Conservation (phyloP, 768 basidiomycete species). For the Imleria badia region DNA sequence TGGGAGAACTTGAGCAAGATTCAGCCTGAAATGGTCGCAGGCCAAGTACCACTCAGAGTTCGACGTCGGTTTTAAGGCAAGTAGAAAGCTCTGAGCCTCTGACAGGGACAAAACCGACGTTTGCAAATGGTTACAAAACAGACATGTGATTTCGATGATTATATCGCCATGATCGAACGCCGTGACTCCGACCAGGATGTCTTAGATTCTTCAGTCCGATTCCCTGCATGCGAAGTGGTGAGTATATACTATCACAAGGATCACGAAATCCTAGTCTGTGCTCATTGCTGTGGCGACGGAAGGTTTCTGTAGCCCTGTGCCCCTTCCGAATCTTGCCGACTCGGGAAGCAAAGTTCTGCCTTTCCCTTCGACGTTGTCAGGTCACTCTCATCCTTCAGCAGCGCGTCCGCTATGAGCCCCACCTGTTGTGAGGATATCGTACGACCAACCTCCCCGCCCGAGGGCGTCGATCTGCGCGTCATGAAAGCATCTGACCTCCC, state of each 20-base stretch:
- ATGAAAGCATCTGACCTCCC: conserved; percentile 32
- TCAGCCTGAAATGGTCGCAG: background rate
- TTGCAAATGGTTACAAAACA: background rate
- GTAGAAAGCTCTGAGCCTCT: background rate
- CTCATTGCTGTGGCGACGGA: background rate
- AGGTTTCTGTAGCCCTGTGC: background rate
- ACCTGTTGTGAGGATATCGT: background rate
- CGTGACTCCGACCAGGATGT: no score
- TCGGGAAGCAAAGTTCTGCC: background rate
- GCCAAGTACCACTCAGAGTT: background rate
- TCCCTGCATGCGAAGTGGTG: background rate
- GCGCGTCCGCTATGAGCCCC: conserved; percentile 7
- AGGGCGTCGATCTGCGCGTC: conserved; percentile 18
- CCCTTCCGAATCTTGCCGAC: conserved; percentile 22
- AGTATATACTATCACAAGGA: background rate
- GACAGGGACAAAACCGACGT: background rate
- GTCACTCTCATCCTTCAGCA: background rate
- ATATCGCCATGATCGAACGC: background rate
- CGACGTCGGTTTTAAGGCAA: background rate
- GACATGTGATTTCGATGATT: background rate
- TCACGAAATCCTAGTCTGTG: background rate
- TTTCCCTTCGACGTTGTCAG: background rate
- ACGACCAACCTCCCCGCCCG: background rate
- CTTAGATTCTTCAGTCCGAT: no score
- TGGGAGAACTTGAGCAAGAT: background rate